Percentiles rank a stretch among this genome's conserved stretches.
Conservation (phyloP, 345 rosid species). For the Dipteronia dyeriana region DNA sequence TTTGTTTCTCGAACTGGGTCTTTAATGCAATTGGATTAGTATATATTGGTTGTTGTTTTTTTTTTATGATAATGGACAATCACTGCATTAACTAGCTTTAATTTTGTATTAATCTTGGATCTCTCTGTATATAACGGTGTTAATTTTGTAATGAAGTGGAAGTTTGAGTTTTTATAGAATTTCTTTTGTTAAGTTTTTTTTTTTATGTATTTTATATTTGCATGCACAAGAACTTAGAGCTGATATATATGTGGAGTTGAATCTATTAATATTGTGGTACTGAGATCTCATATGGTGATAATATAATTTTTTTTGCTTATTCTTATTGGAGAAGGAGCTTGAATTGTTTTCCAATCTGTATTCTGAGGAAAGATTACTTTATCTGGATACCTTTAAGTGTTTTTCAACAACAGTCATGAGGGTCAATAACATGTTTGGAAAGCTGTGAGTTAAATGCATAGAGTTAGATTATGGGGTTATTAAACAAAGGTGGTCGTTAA, state of each 20-base stretch:
- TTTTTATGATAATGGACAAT: conserved; percentile 8
- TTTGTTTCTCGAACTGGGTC: conserved; percentile 8
- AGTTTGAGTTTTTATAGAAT: neutral
- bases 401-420: too few species aligned
- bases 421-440: too few species aligned
- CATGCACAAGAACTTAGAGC: neutral
- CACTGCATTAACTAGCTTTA: neutral
- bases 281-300: neutral
- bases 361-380: neutral
- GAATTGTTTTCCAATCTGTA: neutral
- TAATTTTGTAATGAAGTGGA: conserved; percentile 15
- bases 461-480: neutral
- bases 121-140: neutral
- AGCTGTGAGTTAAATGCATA: too few species aligned
- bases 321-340: neutral
- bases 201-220: neutral
- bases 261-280: neutral
- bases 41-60: conserved; percentile 2
- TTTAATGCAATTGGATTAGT: conserved; percentile 18
- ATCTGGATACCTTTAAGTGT: too few species aligned
- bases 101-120: conserved; percentile 7
- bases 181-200: neutral
- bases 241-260: neutral
- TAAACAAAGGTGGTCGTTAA: neutral
- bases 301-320: conserved; percentile 6